Evolutionary conservation across 306 rosid species (phyloP), one percentile per base, ranked within the genome.

Genomic region (Cicer cuneatum): DNA sequence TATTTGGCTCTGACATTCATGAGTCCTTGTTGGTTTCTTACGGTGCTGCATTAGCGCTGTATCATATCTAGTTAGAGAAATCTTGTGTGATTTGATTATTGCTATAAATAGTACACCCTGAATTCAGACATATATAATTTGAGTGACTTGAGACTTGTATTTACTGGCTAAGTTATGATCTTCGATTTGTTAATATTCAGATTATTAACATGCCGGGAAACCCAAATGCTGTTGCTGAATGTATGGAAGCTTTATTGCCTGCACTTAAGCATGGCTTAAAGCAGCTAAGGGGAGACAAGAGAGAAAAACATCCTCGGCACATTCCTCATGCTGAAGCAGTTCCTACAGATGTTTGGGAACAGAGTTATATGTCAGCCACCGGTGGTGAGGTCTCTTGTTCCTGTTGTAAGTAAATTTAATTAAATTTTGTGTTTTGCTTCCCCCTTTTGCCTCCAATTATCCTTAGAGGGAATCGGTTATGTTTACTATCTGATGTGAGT

Each of bases 181-280:
- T 45, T 73, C 57, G 38, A 52, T 61, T 43, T 72, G 56, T 66
- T 60, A 49, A 69, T 47, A 45, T 79, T 63, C 87, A 92, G 97
- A 92, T 92, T 63, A 88, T 93, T 80, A 91, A 93, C 90, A 93
- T 93, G 96, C 98, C 97, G 21, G 97, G 98, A 77, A 93, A 91
- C 80, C 97, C 98, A 6, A 91, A 93, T 72, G 98, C 97, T 7
- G 98, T 84, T 77, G 91, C 90, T 1, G 98, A 93, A 85, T 93
- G 98, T 74, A 82, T 91, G 96, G 97, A 85, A 62, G 91, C 98
- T 15, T 86, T 93, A 72, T 77, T 93, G 80, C 98, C 97, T 0
- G 89, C 89, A 75, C 98, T 93, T 66, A 93, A 89, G 69, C 98
- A 91, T 72, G 98, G 91, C 12, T 57, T 93, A 12, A 93, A 93